Base-by-base conservation (phyloP, 331 rosid species). In the Malus hybrid region DNA sequence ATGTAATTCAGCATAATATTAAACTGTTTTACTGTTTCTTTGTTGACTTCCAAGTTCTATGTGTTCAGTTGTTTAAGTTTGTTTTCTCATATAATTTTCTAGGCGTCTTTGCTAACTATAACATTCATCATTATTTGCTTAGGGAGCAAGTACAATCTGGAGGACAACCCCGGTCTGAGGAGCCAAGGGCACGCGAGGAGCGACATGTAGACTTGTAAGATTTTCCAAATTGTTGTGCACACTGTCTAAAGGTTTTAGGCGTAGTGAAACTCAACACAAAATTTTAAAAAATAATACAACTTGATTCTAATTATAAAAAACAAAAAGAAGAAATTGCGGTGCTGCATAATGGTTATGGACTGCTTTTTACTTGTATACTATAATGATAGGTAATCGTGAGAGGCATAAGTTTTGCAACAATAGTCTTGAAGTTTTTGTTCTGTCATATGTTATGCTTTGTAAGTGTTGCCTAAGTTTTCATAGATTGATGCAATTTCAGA, bases 121-220 rank as follows among this genome's bases (percentile, higher is more conserved):
- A 34, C 56, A 6, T 63, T 79, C 44, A 44, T 42, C 66, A 29
- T 74, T 63, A n/a, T 75, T 80, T 87, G 60, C 60, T 26, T 86
- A 93, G 98, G 89, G 98, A 93, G 71, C 97, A 87, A 89, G 74
- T 56, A 34, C 95, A 88, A 72, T 73, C 90, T 16, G 93, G 86
- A 46, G 90, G 88, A 81, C 86, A 81, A 56, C 82, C 95, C 65
- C 93, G 76, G 76, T 93, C 98, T 16, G 98, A 89, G 85, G 98
- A 93, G 83, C 98, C 98, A 4, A 86, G 95, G 86, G 88, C 20
- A 13, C 89, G 95, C 9, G 98, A 93, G 53, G 98, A 90, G 58
- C 88, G 92, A 2, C 89, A 74, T 68, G 88, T 39, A 70, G 93
- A 90, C 68, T 75, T 91, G 97, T 92, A 83, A 80, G 80, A 66